Evolutionary conservation across 2,329 filamentous ascomycete species (phyloP).

Genomic region (Trichoderma atroviride): DNA sequence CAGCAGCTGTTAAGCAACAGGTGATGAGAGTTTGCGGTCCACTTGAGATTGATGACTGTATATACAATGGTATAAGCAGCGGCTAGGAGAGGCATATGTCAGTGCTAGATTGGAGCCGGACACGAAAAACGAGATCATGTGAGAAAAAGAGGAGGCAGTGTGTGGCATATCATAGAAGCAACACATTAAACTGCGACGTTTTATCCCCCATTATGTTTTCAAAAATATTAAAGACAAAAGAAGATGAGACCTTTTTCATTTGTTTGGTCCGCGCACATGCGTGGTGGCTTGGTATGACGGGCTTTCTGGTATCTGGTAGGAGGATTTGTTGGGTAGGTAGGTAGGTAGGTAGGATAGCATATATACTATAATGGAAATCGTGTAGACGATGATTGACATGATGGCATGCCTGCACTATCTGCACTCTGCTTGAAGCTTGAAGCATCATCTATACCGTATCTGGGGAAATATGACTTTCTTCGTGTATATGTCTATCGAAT

Average conservation of each 20-base stretch:
- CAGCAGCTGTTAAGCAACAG: constrained; percentile 57
- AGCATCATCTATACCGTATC: background rate
- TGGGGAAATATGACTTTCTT: background rate
- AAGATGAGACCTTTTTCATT: constrained; percentile 1
- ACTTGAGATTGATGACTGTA: background rate
- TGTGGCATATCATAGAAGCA: constrained; percentile 18
- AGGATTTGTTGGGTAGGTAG: constrained; percentile 15
- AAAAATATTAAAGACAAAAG: background rate
- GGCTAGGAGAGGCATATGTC: background rate
- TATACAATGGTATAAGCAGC: background rate
- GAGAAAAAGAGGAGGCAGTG: constrained; percentile 2
- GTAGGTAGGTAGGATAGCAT: constrained; percentile 20
- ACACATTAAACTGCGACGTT: constrained; percentile 6
- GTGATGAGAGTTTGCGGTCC: constrained; percentile 31
- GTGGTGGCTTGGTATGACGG: constrained; percentile 11
- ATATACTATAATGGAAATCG: constrained; percentile 8
- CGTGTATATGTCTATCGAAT: too few relatives aligned
- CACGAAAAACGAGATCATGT: constrained; percentile 11
- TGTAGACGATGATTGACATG: background rate
- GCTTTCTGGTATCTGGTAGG: constrained; percentile 2
- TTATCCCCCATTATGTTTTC: background rate
- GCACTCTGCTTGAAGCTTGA: background rate
- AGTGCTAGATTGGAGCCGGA: background rate
- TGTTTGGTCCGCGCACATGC: constrained; percentile 8
- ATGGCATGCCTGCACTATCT: background rate